Evolutionary conservation across 2,329 filamentous ascomycete genomes (phyloP), one percentile per base, ranked within the genome.

Genomic region (Phyllosticta citribraziliensis): DNA sequence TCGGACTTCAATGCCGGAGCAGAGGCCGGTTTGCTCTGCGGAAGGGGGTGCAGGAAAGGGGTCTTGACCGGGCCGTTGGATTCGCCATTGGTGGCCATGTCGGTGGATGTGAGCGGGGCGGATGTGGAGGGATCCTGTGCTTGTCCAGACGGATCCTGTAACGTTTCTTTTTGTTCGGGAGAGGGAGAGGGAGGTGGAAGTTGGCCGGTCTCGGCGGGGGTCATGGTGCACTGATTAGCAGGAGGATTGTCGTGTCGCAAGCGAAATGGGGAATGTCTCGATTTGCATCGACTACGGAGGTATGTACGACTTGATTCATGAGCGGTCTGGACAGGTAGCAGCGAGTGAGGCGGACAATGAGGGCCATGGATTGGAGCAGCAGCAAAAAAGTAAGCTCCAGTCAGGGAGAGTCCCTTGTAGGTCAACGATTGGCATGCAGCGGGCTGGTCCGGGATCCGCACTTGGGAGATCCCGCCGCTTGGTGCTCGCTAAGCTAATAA

Each of bases 1-100:
- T 96, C 91, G 10, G 82, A 70, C 11, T 86, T 91, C 67, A 97
- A 82, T 62, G 81, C 73, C 5, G 83, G 74, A 10, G 80, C 79
- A 5, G 83, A 71, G 12, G 77, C 71, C 2, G 88, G 84, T 62
- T 82, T 83, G 71, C 82, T 82, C 40, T 77, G 76, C 1, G 86
- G 75, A 12, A 62, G 68, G 33, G 73, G 71, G 50, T 69, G 65
- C 10, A 70, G 60, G 60, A 74, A 69, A 27, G 72, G 72, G 50
- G 66, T 68, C 62, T 72, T 73, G 53, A 52, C 35, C 9, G 54
- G 33, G 53, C 40, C 61, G 25, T 14, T 12, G 53, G 57, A 61
- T 9, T 55, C 55, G 30, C 60, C 47, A n/a, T 47, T 47, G 14
- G 14, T 47, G 40, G 53, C 12, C 57, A 60, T 58, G 51, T 11